Percentiles rank a stretch among this genome's conserved stretches.
Conservation (phyloP, 345 rosid species). For the Camelina laxa region DNA sequence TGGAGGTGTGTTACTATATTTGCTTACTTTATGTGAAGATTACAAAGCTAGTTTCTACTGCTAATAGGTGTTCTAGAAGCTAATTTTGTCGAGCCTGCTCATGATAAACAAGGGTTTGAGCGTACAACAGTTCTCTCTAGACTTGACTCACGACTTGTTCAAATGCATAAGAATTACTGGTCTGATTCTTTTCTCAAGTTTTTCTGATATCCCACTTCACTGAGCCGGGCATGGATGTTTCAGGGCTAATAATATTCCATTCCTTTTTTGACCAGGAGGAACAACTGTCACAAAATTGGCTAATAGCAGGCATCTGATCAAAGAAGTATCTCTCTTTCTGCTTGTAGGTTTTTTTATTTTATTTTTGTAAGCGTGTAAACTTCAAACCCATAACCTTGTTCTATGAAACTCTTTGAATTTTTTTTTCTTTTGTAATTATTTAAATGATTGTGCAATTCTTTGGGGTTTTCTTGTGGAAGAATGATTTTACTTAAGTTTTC, state of each 20-base stretch:
- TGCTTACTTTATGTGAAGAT: not conserved
- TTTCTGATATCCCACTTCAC: not conserved
- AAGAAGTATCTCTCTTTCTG: too few relatives aligned
- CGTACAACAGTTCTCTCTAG: slow-evolving; percentile 89
- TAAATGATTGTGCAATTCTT: too few relatives aligned
- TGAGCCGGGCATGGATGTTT: slow-evolving; percentile 22
- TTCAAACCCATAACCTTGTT: too few relatives aligned
- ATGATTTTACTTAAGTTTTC: too few relatives aligned
- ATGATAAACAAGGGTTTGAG: slow-evolving; percentile 96
- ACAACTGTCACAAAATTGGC: slow-evolving; percentile 79
- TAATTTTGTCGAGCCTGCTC: slow-evolving; percentile 95
- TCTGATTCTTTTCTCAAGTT: slow-evolving; percentile 40
- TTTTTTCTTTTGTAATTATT: too few relatives aligned
- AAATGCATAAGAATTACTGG: slow-evolving; percentile 92
- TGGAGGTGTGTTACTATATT: slow-evolving; percentile 14
- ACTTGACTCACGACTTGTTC: slow-evolving; percentile 73
- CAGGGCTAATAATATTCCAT: slow-evolving; percentile 31
- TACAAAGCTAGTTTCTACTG: slow-evolving; percentile 38
- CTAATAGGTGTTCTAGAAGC: slow-evolving; percentile 86
- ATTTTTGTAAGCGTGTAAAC: too few relatives aligned
- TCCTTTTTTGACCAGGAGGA: slow-evolving; percentile 48
- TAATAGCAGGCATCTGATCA: too few relatives aligned
- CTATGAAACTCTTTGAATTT: too few relatives aligned
- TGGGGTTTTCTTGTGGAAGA: too few relatives aligned
- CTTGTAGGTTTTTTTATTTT: too few relatives aligned